These are phyloP conservation scores for Gaultheria prostrata DNA, from an alignment of 148 eudicot genomes.

Conservation along the genomic window DNA sequence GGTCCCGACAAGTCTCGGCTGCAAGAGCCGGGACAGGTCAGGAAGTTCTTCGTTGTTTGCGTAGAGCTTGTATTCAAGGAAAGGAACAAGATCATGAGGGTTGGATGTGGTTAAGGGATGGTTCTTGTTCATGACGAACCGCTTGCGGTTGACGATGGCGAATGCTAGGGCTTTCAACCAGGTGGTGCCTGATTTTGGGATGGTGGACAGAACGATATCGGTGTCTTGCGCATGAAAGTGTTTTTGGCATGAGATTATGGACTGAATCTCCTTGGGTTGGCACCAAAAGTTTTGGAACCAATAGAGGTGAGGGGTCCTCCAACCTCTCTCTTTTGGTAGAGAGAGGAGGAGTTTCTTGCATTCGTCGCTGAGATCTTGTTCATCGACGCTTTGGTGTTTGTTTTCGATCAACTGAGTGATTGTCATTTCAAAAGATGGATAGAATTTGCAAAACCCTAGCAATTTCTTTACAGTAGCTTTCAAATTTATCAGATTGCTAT, in stretches of 20 bases:
- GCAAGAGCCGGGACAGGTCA: conserved; percentile 15
- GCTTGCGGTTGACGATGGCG: conserved; percentile 33
- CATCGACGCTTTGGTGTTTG: neutral
- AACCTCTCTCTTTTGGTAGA: conserved; percentile 41
- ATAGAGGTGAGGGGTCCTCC: conserved; percentile 42
- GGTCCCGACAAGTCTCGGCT: conserved; percentile 42
- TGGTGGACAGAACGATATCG: conserved; percentile 41
- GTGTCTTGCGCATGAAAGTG: conserved; percentile 36
- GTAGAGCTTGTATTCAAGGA: conserved; percentile 48
- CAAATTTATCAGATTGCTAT: neutral
- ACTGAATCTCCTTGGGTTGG: conserved; percentile 44
- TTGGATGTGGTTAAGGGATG: conserved; percentile 50
- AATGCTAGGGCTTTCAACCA: conserved; percentile 64
- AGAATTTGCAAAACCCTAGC: neutral
- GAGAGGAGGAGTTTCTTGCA: conserved; percentile 30
- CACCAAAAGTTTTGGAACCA: conserved; percentile 51
- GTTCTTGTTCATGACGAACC: neutral
- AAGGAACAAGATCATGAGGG: conserved; percentile 69
- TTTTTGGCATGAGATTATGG: conserved; percentile 28
- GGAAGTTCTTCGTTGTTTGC: conserved; percentile 25
- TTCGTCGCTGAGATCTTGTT: neutral
- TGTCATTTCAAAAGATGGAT: neutral
- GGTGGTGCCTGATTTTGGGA: conserved; percentile 70
- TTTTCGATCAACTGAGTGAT: neutral
- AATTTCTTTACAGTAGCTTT: neutral